Conservation (phyloP, 345 rosid species). For the Acer saccharum region DNA sequence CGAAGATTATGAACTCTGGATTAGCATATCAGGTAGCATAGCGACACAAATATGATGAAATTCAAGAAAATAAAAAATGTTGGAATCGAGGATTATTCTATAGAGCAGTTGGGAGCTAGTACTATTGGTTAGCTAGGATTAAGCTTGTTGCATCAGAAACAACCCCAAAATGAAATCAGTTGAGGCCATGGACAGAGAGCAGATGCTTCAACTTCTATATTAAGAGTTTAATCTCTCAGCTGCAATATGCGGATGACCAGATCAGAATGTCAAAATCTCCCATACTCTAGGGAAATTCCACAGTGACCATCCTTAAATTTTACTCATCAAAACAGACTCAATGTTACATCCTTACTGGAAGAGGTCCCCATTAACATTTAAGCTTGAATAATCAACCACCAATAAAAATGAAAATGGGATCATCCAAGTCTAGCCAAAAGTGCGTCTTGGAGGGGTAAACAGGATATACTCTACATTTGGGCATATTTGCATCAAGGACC, state of each 20-base stretch:
- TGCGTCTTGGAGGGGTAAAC: not conserved
- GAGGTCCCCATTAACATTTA: not conserved
- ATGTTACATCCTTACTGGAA: not conserved
- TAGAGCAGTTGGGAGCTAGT: not conserved
- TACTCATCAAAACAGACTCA: not conserved
- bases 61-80: not conserved
- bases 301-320: not conserved
- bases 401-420: too few species aligned
- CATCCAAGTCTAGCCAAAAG: not conserved
- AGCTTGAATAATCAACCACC: not conserved
- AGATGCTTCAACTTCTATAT: not conserved
- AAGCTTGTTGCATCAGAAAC: slow-evolving; percentile 1
- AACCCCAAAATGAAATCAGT: not conserved
- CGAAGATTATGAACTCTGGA: not conserved
- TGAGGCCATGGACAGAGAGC: not conserved
- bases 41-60: not conserved
- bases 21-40: slow-evolving; percentile 9
- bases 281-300: not conserved
- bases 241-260: not conserved
- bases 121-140: not conserved
- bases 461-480: not conserved
- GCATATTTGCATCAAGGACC: not conserved
- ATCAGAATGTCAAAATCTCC: not conserved
- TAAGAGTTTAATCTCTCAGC: not conserved
- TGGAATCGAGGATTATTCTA: not conserved